Percentiles rank a stretch among this genome's conserved stretches.
These are phyloP conservation scores for Melanogaster broomeanus DNA, from an alignment of 768 basidiomycete genomes.

Conservation along the genomic window DNA sequence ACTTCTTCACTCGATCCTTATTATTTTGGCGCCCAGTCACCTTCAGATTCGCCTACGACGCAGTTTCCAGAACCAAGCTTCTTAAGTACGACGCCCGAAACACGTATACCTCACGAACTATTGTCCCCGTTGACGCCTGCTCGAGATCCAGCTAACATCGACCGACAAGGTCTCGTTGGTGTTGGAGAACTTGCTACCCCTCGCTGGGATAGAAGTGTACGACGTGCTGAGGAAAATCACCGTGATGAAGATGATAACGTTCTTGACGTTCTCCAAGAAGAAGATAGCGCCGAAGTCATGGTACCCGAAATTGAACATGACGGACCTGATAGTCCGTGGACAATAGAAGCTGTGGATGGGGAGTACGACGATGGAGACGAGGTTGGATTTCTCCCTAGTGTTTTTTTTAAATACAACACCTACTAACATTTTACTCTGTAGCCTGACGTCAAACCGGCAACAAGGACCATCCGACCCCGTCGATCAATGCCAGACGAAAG, in stretches of 20 bases:
- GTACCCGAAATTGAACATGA: conserved; percentile 47
- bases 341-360: conserved; percentile 83
- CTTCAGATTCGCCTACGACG: conserved; percentile 64
- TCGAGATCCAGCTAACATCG: conserved; percentile 76
- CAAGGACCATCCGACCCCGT: conserved; percentile 54
- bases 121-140: conserved; percentile 71
- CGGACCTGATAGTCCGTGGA: conserved; percentile 80
- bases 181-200: conserved; percentile 98
- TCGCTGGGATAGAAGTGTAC: conserved; percentile 72
- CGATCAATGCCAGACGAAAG: conserved; percentile 81
- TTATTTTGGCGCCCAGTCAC: conserved; percentile 76
- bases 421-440: conserved; percentile 22
- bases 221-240: conserved; percentile 37
- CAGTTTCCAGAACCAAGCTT: conserved; percentile 38
- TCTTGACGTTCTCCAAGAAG: conserved; percentile 30
- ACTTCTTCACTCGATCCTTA: conserved; percentile 87
- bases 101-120: conserved; percentile 49
- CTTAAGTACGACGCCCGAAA: conserved; percentile 64
- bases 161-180: conserved; percentile 86
- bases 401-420: neutral
- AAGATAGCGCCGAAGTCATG: conserved; percentile 31
- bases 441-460: conserved; percentile 45
- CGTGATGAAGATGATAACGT: conserved; percentile 43
- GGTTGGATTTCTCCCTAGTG: conserved; percentile 39
- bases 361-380: conserved; percentile 72